Evolutionary conservation across 2,329 filamentous ascomycete genomes (phyloP), one percentile per base, ranked within the genome.

Genomic region (Coniochaeta hoffmannii): DNA sequence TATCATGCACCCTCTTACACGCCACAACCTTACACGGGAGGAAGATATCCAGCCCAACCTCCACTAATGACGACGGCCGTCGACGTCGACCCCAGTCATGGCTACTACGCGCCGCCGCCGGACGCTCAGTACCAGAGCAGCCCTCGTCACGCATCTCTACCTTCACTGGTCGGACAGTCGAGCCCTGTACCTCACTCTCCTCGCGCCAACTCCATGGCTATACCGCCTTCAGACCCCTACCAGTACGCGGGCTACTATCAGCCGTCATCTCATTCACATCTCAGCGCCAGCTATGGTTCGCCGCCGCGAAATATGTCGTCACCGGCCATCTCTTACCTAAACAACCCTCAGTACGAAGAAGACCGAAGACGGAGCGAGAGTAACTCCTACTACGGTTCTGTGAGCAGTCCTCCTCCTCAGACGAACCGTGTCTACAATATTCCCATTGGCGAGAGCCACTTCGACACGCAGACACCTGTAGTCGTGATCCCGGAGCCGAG

Each of bases 401-500:
- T 41, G 36, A 22, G 36, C 36, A 41, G 36, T 22, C 49, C 49
- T 15, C 28, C 49, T 12, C 28, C 49, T 26, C 49, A 34, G 7
- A 14, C 49, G 49, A 46, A 24, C 22, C 26, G 49, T 4, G 2
- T 31, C 4, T 51, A 51, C 30, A 51, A 51, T 19, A 51, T 51
- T 10, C 49, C 49, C n/a, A 14, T n/a, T 11, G 49, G 49, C 49
- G 49, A 51, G 34, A 38, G 50, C 50, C 50, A 35, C 22, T 53
- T 24, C 38, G 64, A 66, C 41, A 65, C 64, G 1, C 53, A 59
- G 26, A 65, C 64, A 1, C 61, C 64, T 1, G 59, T 66, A 34
- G 59, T 66, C n/a, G 61, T 66, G 19, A 24, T 55, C 19, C 56
- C 52, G 9, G 46, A 17, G 2, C 15, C 46, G 5, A 56, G 58